These are phyloP conservation scores for Cajanus cajan DNA, from an alignment of 306 rosid genomes.

Conservation along the genomic window DNA sequence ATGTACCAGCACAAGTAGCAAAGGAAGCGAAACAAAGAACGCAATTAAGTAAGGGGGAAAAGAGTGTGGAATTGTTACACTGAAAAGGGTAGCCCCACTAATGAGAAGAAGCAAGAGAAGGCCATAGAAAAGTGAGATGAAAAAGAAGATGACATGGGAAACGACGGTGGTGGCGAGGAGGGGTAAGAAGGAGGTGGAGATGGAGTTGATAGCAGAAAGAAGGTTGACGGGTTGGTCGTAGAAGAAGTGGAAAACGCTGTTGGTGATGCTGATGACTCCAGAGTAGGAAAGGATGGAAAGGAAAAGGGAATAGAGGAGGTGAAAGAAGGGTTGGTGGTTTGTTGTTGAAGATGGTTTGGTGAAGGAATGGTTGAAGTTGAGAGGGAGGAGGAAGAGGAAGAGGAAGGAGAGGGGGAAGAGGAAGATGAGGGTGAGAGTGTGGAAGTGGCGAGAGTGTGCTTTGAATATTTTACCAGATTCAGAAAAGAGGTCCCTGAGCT, in stretches of 20 bases:
- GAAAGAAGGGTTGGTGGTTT: not conserved
- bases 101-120: constrained; percentile 17
- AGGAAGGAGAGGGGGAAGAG: constrained; percentile 60
- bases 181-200: constrained; percentile 41
- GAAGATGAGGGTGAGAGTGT: constrained; percentile 56
- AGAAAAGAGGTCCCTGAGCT: constrained; percentile 28
- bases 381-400: constrained; percentile 39
- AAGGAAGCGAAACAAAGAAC: not conserved
- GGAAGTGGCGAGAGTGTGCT: constrained; percentile 57
- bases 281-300: constrained; percentile 29
- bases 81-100: not conserved
- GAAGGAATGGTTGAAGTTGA: not conserved
- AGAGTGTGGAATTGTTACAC: not conserved
- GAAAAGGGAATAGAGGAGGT: constrained; percentile 31
- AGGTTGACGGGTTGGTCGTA: constrained; percentile 51
- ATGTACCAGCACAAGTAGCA: not conserved
- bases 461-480: constrained; percentile 49
- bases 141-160: not conserved
- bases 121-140: not conserved
- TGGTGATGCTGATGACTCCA: constrained; percentile 55
- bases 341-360: not conserved
- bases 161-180: constrained; percentile 40
- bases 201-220: constrained; percentile 46
- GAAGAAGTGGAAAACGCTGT: constrained; percentile 51
- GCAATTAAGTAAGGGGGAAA: not conserved